These are phyloP conservation scores for Kuraishia capsulata DNA, from an alignment of 805 yeast species.

Conservation along the genomic window DNA sequence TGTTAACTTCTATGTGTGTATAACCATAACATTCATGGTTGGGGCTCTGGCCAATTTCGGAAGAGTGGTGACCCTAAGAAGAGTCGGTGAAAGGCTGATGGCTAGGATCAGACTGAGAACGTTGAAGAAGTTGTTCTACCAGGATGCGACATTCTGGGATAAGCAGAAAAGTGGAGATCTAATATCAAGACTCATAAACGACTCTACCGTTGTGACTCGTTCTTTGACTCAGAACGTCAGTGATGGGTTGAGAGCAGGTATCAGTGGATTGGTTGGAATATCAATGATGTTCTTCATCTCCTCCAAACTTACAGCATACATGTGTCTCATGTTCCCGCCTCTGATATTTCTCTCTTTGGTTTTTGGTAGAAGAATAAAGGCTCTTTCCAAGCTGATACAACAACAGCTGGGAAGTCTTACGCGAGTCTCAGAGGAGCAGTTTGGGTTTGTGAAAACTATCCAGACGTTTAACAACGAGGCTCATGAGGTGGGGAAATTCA, in stretches of 20 bases:
- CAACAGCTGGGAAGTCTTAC: constrained; percentile 79
- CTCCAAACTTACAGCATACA: constrained; percentile 71
- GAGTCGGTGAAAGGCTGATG: constrained; percentile 81
- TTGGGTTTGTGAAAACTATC: constrained; percentile 76
- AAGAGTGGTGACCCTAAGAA: constrained; percentile 63
- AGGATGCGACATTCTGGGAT: constrained; percentile 86
- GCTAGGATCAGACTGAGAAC: constrained; percentile 75
- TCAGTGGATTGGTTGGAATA: constrained; percentile 79
- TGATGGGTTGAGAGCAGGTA: constrained; percentile 81
- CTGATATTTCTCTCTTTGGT: constrained; percentile 68
- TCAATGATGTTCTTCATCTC: constrained; percentile 89
- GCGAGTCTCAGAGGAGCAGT: constrained; percentile 85
- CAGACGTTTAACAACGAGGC: constrained; percentile 86
- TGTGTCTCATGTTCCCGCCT: constrained; percentile 79
- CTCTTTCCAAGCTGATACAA: constrained; percentile 68
- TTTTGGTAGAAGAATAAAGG: constrained; percentile 74
- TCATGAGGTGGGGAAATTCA: constrained; percentile 67
- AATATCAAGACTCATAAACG: constrained; percentile 80
- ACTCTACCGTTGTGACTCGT: constrained; percentile 79
- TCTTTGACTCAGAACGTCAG: constrained; percentile 83
- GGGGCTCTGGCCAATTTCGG: constrained; percentile 81
- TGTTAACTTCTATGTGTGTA: constrained; percentile 50
- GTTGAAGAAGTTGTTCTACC: constrained; percentile 67
- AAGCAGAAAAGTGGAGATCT: constrained; percentile 86
- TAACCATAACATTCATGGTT: constrained; percentile 53